Percentiles rank a stretch among this genome's conserved stretches.
phyloP scores from a whole-genome alignment of 495 filamentous ascomycete species.

The Acidomyces sp. region DNA sequence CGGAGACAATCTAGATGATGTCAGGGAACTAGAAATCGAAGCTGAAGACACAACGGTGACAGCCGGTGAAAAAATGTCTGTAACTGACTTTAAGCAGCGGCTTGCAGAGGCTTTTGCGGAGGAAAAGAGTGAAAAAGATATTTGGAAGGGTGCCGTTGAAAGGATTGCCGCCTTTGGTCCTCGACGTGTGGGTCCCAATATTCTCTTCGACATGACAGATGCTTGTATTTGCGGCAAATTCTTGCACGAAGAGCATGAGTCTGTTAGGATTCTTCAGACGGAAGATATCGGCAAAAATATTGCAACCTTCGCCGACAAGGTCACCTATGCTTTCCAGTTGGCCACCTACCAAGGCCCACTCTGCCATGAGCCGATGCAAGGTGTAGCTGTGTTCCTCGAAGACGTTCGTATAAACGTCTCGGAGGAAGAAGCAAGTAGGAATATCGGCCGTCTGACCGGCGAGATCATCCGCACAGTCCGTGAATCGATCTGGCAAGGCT shows the following conservation, averaged over 20 bases:
- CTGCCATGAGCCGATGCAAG: conserved; percentile 88
- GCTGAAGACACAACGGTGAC: conserved; percentile 39
- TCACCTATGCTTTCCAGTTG: conserved; percentile 86
- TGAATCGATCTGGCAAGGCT: conserved; percentile 70
- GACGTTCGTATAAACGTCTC: conserved; percentile 47
- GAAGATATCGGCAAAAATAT: conserved; percentile 20
- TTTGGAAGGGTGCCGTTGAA: conserved; percentile 66
- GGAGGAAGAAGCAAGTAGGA: conserved; percentile 46
- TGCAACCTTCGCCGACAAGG: conserved; percentile 73
- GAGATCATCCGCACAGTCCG: conserved; percentile 82
- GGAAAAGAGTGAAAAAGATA: conserved; percentile 49
- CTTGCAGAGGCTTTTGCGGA: conserved; percentile 55
- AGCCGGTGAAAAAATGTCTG: conserved; percentile 43
- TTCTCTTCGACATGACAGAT: conserved; percentile 74
- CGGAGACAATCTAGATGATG: conserved; percentile 19
- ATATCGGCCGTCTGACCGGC: conserved; percentile 70
- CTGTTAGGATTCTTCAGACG: background rate
- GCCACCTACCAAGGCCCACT: conserved; percentile 80
- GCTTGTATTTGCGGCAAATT: conserved; percentile 61
- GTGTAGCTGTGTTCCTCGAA: conserved; percentile 83
- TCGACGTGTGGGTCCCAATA: conserved; percentile 68
- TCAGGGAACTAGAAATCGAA: conserved; percentile 35
- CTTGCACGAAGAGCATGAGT: conserved; percentile 21
- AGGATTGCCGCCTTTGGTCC: conserved; percentile 85
- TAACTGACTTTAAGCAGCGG: conserved; percentile 61